Base-by-base conservation (phyloP, 2,329 filamentous ascomycete species). In the Ophiostoma triangulosporum region DNA sequence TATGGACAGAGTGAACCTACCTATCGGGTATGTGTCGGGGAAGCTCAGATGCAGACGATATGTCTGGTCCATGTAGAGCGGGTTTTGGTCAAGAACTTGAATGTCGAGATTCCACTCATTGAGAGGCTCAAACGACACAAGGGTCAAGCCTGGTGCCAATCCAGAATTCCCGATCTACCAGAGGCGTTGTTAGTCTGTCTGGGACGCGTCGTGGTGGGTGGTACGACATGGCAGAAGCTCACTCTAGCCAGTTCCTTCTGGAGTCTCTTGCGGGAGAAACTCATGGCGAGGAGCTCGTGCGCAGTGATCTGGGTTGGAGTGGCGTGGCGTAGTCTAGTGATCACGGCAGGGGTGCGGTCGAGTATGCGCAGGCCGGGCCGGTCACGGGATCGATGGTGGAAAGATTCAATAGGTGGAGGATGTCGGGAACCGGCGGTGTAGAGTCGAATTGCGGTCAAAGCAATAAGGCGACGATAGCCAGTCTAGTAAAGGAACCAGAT, bases 91-190 rank as follows among this genome's bases (percentile, higher is more conserved):
- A 38, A 97, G 78, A 51, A 98, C 91, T 60, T 78, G 73, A 52
- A 98, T 94, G 65, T 98, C 94, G 70, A 97, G 82, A 50, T 83
- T 74, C 94, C 93, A 98, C 71, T 93, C 84, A 63, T 88, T 78
- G 51, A 95, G 82, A 66, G 89, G 84, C 48, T 94, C 86, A 54
- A 88, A 83, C 48, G 83, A 80, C 56, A 94, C 81, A 49, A 97
- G 80, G 49, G 78, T 75, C 67, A 98, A 95, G 52, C 81, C 81
- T 17, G 80, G 80, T 38, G 82, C 81, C 36, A 83, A 64, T 56
- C 72, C 74, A 11, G 33, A 54, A 57, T 70, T 74, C 50, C 72
- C 69, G 59, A 81, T 78, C 78, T 82, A 57, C 24, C 20, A 14
- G 1, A 40, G n/a, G 35, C 20, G 24, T 24, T 24, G 38, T 43